phyloP scores from a whole-genome alignment of 2,329 filamentous ascomycete genomes.

The Fonsecaea monophora region DNA sequence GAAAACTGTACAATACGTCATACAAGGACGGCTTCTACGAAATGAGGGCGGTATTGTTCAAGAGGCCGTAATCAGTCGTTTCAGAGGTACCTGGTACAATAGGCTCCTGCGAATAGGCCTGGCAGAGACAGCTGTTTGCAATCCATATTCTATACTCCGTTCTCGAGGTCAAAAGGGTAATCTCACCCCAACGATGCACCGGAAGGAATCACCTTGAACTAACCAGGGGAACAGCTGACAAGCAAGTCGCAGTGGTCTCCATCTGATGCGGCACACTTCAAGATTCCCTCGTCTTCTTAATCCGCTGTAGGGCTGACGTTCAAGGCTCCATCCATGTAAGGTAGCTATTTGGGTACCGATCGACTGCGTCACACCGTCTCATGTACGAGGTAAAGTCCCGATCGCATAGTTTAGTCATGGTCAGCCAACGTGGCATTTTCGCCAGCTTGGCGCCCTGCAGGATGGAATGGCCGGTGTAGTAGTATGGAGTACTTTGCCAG shows the following conservation, averaged over 20 bases:
- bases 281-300: background rate
- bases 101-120: background rate
- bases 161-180: background rate
- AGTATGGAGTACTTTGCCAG: constrained; percentile 2
- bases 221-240: background rate
- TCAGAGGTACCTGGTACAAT: constrained; percentile 3
- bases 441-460: constrained; percentile 1
- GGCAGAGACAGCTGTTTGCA: background rate
- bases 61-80: background rate
- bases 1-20: constrained; percentile 20
- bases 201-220: background rate
- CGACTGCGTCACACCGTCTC: background rate
- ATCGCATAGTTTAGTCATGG: constrained; percentile 1
- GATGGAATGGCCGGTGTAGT: background rate
- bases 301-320: background rate
- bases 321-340: background rate
- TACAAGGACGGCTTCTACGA: background rate
- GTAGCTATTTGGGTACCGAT: constrained; percentile 1
- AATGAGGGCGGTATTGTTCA: background rate
- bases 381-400: background rate
- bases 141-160: too few relatives aligned
- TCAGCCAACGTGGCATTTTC: constrained; percentile 4
- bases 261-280: background rate
- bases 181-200: background rate
- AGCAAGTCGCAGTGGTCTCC: background rate